phyloP scores from a whole-genome alignment of 805 yeast species.

The Yarrowia sp. region DNA sequence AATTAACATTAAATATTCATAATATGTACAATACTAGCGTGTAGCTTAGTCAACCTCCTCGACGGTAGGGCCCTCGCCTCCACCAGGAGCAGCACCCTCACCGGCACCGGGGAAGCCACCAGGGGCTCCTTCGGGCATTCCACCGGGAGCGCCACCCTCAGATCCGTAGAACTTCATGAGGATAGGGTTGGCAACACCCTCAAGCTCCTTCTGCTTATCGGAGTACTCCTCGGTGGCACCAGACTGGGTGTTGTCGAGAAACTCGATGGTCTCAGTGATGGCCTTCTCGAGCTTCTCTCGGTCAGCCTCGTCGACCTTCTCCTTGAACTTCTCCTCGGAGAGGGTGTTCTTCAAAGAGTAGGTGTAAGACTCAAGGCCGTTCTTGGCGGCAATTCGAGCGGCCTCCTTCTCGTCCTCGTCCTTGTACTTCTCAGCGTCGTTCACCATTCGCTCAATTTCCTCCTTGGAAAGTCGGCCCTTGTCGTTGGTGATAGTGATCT shows the following conservation, averaged over 20 bases:
- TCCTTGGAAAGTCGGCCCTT: conserved; percentile 82
- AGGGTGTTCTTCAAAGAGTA: conserved; percentile 83
- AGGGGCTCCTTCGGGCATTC: conserved; percentile 47
- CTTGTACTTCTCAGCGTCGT: conserved; percentile 94
- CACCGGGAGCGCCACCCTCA: conserved; percentile 58
- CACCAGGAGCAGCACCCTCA: conserved; percentile 40
- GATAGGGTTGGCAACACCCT: conserved; percentile 89
- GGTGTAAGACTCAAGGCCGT: conserved; percentile 88
- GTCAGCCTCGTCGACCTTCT: conserved; percentile 42
- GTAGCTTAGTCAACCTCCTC: conserved; percentile 22
- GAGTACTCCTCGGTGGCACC: conserved; percentile 86
- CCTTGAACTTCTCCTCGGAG: conserved; percentile 69
- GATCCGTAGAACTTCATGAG: conserved; percentile 88
- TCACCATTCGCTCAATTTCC: conserved; percentile 70
- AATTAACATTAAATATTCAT: background rate
- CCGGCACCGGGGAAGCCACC: conserved; percentile 51
- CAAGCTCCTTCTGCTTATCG: conserved; percentile 91
- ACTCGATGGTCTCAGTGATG: conserved; percentile 36
- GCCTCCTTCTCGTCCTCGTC: conserved; percentile 94
- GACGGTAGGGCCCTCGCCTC: conserved; percentile 32
- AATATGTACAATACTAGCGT: background rate
- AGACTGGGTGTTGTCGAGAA: conserved; percentile 90
- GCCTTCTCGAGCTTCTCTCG: conserved; percentile 30
- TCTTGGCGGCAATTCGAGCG: conserved; percentile 84
- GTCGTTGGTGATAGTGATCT: conserved; percentile 95